Percentiles rank a stretch among this genome's conserved stretches.
Evolutionary conservation across 345 rosid genomes (phyloP).

Genomic region (Noccaea bulbosa): DNA sequence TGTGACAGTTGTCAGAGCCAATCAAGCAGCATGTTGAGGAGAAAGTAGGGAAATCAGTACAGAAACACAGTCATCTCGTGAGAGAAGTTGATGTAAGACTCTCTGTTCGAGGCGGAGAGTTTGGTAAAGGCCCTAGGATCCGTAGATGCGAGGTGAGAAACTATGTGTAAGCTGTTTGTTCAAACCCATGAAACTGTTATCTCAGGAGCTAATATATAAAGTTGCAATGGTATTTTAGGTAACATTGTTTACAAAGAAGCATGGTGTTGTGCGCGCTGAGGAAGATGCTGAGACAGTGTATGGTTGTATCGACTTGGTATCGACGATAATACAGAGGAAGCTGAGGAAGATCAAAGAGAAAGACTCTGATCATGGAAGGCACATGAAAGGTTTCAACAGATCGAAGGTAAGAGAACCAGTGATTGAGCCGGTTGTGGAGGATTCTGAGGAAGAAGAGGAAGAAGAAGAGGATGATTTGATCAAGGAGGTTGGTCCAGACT

Average conservation of each 20-base stretch:
- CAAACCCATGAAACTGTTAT: conserved; percentile 14
- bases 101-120: conserved; percentile 89
- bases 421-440: conserved; percentile 45
- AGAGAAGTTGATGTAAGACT: conserved; percentile 89
- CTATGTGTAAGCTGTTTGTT: not conserved
- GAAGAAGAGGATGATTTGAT: conserved; percentile 53
- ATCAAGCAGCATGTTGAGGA: conserved; percentile 83
- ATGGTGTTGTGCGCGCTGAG: conserved; percentile 94
- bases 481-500: conserved; percentile 56
- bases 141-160: conserved; percentile 82
- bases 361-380: conserved; percentile 91
- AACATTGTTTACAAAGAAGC: conserved; percentile 86
- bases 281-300: conserved; percentile 80
- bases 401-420: conserved; percentile 65
- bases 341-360: conserved; percentile 97
- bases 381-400: conserved; percentile 80
- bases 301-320: conserved; percentile 82
- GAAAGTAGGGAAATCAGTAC: conserved; percentile 84
- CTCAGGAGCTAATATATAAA: not conserved
- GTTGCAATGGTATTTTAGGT: conserved; percentile 50
- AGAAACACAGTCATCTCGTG: conserved; percentile 84
- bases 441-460: conserved; percentile 46
- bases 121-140: conserved; percentile 88
- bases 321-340: conserved; percentile 78
- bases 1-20: conserved; percentile 64